Evolutionary conservation across 352 stramenopile genomes (phyloP).

Genomic region (Phytopythium mirpurense): DNA sequence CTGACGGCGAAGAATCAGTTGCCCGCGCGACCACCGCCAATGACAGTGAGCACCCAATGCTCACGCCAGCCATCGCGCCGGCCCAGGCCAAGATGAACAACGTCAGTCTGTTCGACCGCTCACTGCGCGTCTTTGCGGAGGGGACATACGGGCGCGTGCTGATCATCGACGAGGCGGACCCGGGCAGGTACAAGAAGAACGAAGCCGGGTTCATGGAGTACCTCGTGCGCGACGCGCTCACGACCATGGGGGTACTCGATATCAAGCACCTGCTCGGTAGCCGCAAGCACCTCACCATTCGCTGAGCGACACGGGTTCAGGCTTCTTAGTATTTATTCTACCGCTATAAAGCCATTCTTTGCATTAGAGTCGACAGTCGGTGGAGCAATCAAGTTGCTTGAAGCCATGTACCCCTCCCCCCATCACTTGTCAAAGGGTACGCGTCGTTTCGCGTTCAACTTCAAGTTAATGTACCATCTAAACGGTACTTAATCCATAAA

Average conservation of each 20-base stretch:
- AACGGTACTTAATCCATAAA: not conserved
- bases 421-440: too few relatives aligned
- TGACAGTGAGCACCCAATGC: not conserved
- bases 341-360: too few relatives aligned
- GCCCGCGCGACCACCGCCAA: not conserved
- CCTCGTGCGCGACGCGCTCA: slow-evolving; percentile 20
- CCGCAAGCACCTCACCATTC: slow-evolving; percentile 38
- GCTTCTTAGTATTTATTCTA: too few relatives aligned
- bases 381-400: too few relatives aligned
- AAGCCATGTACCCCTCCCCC: too few relatives aligned
- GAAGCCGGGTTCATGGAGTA: slow-evolving; percentile 17
- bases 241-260: slow-evolving; percentile 22
- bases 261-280: slow-evolving; percentile 33
- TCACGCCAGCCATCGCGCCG: not conserved
- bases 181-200: slow-evolving; percentile 15
- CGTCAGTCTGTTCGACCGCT: slow-evolving; percentile 26
- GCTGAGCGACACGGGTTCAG: not conserved
- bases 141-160: slow-evolving; percentile 15
- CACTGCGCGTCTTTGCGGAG: slow-evolving; percentile 11
- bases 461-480: not conserved
- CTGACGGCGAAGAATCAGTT: not conserved
- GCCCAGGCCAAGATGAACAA: slow-evolving; percentile 4
- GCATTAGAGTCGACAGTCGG: too few relatives aligned
- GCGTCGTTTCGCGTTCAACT: not conserved
- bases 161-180: slow-evolving; percentile 20